Evolutionary conservation across 352 stramenopile species (phyloP).

Genomic region (Aphanomyces invadans): DNA sequence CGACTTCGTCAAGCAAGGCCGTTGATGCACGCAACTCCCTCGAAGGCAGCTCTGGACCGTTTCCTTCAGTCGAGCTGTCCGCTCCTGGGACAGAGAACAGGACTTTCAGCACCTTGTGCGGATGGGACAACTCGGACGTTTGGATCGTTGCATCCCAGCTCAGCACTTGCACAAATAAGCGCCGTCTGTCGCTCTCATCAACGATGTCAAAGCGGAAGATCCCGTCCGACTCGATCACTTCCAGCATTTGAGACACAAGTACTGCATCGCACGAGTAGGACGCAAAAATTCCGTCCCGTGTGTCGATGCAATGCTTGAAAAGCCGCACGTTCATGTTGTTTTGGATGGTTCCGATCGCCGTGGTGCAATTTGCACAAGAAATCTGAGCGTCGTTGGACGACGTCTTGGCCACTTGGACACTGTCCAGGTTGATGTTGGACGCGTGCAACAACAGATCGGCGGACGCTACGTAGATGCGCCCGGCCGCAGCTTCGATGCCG

Average conservation of each 20-base stretch:
- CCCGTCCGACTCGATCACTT: slow-evolving; percentile 60
- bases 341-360: slow-evolving; percentile 29
- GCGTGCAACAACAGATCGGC: slow-evolving; percentile 54
- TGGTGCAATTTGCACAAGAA: slow-evolving; percentile 36
- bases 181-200: neutral
- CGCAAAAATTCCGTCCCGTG: slow-evolving; percentile 33
- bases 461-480: slow-evolving; percentile 54
- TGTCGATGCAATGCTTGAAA: slow-evolving; percentile 42
- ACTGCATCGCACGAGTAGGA: slow-evolving; percentile 71
- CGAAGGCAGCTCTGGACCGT: neutral
- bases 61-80: neutral
- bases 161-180: slow-evolving; percentile 36
- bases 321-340: slow-evolving; percentile 39
- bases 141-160: slow-evolving; percentile 67
- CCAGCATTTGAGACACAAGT: slow-evolving; percentile 53
- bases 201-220: slow-evolving; percentile 55
- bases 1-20: neutral
- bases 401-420: slow-evolving; percentile 23
- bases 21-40: neutral
- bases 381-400: slow-evolving; percentile 36
- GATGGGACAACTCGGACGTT: slow-evolving; percentile 26
- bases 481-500: slow-evolving; percentile 43
- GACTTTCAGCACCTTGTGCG: slow-evolving; percentile 62
- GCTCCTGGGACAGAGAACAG: slow-evolving; percentile 33
- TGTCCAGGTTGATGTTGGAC: slow-evolving; percentile 36